Evolutionary conservation across 2,329 filamentous ascomycete genomes (phyloP), one percentile per base, ranked within the genome.

Genomic region (Trichoderma lentiforme): DNA sequence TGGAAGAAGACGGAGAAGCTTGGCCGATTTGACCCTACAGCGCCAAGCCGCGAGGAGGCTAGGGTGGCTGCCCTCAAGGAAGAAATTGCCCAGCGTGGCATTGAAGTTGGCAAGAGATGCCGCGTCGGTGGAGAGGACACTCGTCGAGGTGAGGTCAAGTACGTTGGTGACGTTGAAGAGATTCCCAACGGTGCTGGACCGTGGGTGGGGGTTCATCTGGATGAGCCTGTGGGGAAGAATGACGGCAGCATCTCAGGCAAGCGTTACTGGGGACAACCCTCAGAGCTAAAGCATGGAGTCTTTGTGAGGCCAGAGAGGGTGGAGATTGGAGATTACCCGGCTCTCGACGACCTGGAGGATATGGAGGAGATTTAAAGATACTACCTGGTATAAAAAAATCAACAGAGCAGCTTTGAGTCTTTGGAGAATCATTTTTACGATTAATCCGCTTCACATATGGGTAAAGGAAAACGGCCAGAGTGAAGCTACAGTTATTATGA

Each of bases 1-100:
- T 98, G 94, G 94, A 99, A 99, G 84, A 95, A 93, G 83, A 85
- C 90, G n/a, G 91, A 97, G 81, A 95, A 97, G 80, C 89, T 98
- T n/a, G 96, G 96, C 65, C 93, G 96, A 43, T 99, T 99, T 82
- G 94, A 98, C 79, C 96, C 96, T 14, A 87, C 91, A 76, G 93
- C 94, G 8, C 90, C 92, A 21, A 89, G 86, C 73, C 88, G 92
- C 26, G 91, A 94, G 79, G 86, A 93, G 79, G 88, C 93, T 74
- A 93, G 93, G 80, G 84, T 92, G 71, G 86, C 88, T 18, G 90
- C 91, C 51, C 87, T 91, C 56, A 86, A 90, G 75, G 88, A 88
- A 71, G 93, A 97, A 78, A 86, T 97, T 74, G 84, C 87, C 74
- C 86, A 88, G 70, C 89, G 91, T 80, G 90, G 91, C 82, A 91